Percentiles rank a stretch among this genome's conserved stretches.
phyloP scores from a whole-genome alignment of 2,329 filamentous ascomycete genomes.

The Claviceps fusiformis region DNA sequence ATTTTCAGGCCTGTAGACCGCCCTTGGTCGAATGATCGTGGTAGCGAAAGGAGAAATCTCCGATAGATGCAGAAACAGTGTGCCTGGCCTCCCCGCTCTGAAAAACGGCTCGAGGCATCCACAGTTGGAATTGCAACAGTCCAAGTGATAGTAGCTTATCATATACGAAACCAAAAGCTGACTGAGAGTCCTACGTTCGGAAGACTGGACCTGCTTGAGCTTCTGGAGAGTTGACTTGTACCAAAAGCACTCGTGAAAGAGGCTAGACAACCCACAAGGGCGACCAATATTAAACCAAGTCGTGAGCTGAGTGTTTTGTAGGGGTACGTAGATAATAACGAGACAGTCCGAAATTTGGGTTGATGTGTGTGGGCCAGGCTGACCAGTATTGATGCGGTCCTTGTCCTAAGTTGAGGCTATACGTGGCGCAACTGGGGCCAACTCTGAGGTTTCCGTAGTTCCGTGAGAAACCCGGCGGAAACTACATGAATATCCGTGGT shows the following conservation, averaged over 20 bases:
- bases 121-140: background rate
- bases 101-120: background rate
- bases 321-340: background rate
- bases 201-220: background rate
- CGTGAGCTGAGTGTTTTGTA: background rate
- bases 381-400: background rate
- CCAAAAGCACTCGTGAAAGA: background rate
- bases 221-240: background rate
- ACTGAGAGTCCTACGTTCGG: background rate
- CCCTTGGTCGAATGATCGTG: background rate
- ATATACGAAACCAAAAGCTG: background rate
- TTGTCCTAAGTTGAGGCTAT: slow-evolving; percentile 1
- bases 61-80: background rate
- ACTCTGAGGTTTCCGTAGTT: background rate
- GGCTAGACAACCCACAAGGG: background rate
- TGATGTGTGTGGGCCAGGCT: background rate
- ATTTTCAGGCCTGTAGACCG: background rate
- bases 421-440: slow-evolving; percentile 2
- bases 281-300: background rate
- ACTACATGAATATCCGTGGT: background rate
- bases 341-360: background rate
- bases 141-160: background rate
- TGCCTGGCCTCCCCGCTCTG: background rate
- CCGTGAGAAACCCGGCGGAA: background rate
- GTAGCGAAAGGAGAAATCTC: background rate